Evolutionary conservation across 768 basidiomycete species (phyloP).

Genomic region (Lactarius quietus): DNA sequence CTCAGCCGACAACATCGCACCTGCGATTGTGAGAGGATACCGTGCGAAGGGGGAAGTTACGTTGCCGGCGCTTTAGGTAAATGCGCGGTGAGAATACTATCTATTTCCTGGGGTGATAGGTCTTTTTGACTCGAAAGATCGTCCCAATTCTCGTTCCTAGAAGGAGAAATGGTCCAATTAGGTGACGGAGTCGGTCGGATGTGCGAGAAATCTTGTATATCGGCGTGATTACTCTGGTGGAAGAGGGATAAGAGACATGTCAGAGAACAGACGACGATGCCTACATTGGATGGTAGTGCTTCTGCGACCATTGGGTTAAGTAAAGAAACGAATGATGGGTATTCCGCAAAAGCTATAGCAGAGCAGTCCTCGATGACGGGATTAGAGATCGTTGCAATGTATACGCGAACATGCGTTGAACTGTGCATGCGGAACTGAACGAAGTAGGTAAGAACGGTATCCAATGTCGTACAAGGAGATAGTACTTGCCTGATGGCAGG

Average conservation of each 20-base stretch:
- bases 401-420: conserved; percentile 59
- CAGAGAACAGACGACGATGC: neutral
- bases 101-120: conserved; percentile 1
- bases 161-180: conserved; percentile 47
- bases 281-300: conserved; percentile 4
- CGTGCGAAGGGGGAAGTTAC: neutral
- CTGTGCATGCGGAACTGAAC: conserved; percentile 84
- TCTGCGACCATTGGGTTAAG: neutral
- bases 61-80: neutral
- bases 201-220: conserved; percentile 84
- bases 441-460: neutral
- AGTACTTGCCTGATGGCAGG: conserved; percentile 79
- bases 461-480: neutral
- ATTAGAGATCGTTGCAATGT: conserved; percentile 62
- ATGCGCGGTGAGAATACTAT: conserved; percentile 8
- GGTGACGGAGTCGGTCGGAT: conserved; percentile 73
- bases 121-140: conserved; percentile 2
- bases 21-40: neutral
- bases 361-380: conserved; percentile 80
- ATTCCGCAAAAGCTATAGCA: conserved; percentile 57
- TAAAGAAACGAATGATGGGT: conserved; percentile 43
- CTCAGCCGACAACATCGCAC: neutral
- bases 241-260: conserved; percentile 19
- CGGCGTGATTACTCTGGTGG: conserved; percentile 38
- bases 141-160: conserved; percentile 14